Evolutionary conservation across 2,329 filamentous ascomycete species (phyloP).

Genomic region (Didymella sp.): DNA sequence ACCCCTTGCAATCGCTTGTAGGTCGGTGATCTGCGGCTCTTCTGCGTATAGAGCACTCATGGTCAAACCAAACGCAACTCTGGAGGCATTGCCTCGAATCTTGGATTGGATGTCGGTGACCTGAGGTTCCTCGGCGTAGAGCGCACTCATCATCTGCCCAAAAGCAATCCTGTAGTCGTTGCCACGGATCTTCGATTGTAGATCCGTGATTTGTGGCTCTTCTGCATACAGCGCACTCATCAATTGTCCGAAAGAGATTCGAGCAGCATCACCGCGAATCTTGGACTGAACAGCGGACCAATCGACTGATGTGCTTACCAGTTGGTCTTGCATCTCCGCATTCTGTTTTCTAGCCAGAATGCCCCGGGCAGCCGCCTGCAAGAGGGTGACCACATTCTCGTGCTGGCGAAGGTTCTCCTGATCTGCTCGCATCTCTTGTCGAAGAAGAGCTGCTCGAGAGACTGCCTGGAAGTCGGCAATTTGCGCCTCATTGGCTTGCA

Average conservation of each 20-base stretch:
- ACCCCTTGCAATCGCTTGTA: constrained; percentile 54
- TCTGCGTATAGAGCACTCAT: constrained; percentile 44
- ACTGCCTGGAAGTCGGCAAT: constrained; percentile 50
- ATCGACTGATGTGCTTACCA: constrained; percentile 51
- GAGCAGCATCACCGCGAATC: constrained; percentile 50
- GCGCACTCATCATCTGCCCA: constrained; percentile 40
- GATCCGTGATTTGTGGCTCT: constrained; percentile 41
- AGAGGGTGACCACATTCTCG: constrained; percentile 53
- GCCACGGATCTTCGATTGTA: constrained; percentile 57
- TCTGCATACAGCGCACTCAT: constrained; percentile 44
- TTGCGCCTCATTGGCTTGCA: constrained; percentile 59
- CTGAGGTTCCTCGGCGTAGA: constrained; percentile 40
- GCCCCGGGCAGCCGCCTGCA: constrained; percentile 72
- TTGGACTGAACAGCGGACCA: constrained; percentile 57
- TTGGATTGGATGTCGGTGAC: constrained; percentile 53
- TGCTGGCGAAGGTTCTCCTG: constrained; percentile 47
- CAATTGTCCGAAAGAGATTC: constrained; percentile 35
- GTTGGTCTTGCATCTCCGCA: constrained; percentile 48
- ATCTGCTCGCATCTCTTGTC: constrained; percentile 46
- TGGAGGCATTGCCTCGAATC: constrained; percentile 48
- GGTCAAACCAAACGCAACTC: constrained; percentile 33
- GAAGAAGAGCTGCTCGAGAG: constrained; percentile 52
- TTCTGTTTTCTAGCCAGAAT: constrained; percentile 51
- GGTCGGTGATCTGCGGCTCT: constrained; percentile 39
- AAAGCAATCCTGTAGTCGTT: constrained; percentile 38